Evolutionary conservation across 306 rosid genomes (phyloP).

Genomic region (Notholithocarpus densiflorus): DNA sequence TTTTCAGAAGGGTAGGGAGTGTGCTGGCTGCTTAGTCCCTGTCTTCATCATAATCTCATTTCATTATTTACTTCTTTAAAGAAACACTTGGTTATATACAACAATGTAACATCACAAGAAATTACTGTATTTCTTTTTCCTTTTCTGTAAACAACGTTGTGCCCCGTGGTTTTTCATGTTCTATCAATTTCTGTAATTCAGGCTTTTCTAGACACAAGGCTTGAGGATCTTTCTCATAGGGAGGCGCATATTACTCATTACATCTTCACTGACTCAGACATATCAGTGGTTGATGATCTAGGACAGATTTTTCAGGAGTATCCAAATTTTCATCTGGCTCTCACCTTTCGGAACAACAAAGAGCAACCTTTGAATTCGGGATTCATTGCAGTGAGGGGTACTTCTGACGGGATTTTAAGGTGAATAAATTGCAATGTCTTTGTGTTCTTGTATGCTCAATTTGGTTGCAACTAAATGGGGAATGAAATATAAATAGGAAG

Average conservation of each 20-base stretch:
- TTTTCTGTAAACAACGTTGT: not conserved
- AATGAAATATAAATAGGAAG: not conserved
- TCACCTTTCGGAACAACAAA: constrained; percentile 89
- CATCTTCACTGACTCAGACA: constrained; percentile 89
- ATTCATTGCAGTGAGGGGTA: constrained; percentile 91
- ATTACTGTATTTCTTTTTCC: not conserved
- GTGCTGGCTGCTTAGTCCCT: not conserved
- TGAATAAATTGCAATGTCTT: constrained; percentile 16
- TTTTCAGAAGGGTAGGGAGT: not conserved
- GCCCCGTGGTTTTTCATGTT: not conserved
- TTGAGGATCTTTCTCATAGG: constrained; percentile 46
- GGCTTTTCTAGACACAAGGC: constrained; percentile 68
- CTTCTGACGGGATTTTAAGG: constrained; percentile 76
- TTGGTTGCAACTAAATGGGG: not conserved
- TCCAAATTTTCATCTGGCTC: constrained; percentile 74
- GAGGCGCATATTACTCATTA: constrained; percentile 46
- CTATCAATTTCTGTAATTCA: constrained; percentile 33
- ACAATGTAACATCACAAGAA: not conserved
- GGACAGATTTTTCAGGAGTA: constrained; percentile 58
- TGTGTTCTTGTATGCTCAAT: constrained; percentile 8
- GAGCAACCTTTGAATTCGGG: constrained; percentile 95
- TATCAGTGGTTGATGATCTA: constrained; percentile 77
- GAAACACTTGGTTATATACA: not conserved
- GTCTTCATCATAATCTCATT: not conserved
- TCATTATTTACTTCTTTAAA: not conserved